phyloP scores from a whole-genome alignment of 495 filamentous ascomycete species.

The Penicillium ochrochloron region DNA sequence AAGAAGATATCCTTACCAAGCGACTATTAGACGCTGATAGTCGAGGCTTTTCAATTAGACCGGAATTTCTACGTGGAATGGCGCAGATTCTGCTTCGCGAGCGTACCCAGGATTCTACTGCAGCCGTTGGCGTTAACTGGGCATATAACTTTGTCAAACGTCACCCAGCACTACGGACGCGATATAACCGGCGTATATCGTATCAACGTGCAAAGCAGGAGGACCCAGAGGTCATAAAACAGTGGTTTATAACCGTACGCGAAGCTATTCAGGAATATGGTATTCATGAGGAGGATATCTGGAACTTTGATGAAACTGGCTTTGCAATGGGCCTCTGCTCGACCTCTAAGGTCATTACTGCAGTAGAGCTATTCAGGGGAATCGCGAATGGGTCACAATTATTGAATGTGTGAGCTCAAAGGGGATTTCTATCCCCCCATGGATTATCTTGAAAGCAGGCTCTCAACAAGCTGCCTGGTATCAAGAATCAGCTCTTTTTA shows the following conservation, averaged over 20 bases:
- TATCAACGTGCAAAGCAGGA: constrained; percentile 7
- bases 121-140: not conserved
- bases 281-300: constrained; percentile 6
- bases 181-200: constrained; percentile 1
- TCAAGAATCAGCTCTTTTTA: constrained; percentile 22
- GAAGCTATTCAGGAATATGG: not conserved
- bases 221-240: not conserved
- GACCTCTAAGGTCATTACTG: not conserved
- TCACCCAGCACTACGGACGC: not conserved
- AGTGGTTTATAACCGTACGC: not conserved
- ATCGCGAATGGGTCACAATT: constrained; percentile 27
- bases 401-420: constrained; percentile 38
- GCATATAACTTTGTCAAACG: not conserved
- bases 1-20: not conserved
- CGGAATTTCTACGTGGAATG: not conserved
- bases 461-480: constrained; percentile 28
- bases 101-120: not conserved
- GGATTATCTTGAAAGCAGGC: constrained; percentile 40
- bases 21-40: not conserved
- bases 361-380: constrained; percentile 23
- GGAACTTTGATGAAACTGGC: constrained; percentile 4
- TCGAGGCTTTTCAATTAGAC: not conserved
- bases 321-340: constrained; percentile 4
- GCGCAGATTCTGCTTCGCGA: not conserved
- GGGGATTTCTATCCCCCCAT: constrained; percentile 29